Evolutionary conservation across 352 stramenopile species (phyloP).

Genomic region (Globisporangium barbulae): DNA sequence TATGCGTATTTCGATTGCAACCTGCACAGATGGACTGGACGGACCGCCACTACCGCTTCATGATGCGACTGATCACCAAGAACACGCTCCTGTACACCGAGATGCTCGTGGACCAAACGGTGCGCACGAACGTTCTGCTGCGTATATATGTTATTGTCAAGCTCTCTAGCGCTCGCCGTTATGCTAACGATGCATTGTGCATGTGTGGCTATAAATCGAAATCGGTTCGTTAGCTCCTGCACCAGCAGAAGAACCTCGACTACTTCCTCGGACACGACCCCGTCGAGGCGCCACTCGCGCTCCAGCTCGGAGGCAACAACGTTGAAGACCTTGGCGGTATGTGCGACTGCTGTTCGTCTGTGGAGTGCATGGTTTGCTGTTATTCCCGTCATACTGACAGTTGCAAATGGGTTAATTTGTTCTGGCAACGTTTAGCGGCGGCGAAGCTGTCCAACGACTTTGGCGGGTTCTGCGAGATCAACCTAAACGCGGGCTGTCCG

Average conservation of each 20-base stretch:
- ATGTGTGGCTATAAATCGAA: neutral
- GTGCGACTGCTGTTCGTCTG: neutral
- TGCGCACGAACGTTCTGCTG: slow-evolving; percentile 29
- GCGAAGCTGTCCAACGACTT: slow-evolving; percentile 77
- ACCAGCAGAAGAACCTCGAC: slow-evolving; percentile 84
- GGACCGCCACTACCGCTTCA: slow-evolving; percentile 93
- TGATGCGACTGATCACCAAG: slow-evolving; percentile 93
- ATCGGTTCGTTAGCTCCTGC: slow-evolving; percentile 47
- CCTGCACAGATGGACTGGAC: slow-evolving; percentile 95
- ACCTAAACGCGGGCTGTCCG: slow-evolving; percentile 97
- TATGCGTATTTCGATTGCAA: neutral
- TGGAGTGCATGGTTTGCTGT: no score
- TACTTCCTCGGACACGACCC: slow-evolving; percentile 87
- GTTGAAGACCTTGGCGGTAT: slow-evolving; percentile 71
- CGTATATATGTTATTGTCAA: neutral
- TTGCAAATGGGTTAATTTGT: neutral
- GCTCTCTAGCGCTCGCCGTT: neutral
- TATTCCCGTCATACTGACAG: neutral
- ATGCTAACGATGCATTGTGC: neutral
- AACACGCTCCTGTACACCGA: slow-evolving; percentile 96
- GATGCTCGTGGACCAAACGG: slow-evolving; percentile 98
- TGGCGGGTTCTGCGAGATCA: slow-evolving; percentile 92
- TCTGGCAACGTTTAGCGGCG: slow-evolving; percentile 29
- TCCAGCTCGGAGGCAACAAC: slow-evolving; percentile 95
- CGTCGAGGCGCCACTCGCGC: slow-evolving; percentile 85